Evolutionary conservation across 2,329 filamentous ascomycete genomes (phyloP).

Genomic region (Monilinia aucupariae): DNA sequence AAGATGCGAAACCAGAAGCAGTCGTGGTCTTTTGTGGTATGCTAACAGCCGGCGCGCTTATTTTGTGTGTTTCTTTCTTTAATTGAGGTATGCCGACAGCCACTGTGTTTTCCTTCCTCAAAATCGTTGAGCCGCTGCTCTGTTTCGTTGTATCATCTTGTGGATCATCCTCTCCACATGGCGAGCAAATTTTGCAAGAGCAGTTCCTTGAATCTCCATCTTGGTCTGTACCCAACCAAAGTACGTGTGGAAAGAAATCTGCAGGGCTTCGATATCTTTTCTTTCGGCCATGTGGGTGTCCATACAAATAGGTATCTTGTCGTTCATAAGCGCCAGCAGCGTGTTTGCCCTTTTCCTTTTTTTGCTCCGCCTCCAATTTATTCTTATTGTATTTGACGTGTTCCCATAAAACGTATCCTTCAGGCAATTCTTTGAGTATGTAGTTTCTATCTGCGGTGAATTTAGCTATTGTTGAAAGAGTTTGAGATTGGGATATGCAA

Average conservation of each 20-base stretch:
- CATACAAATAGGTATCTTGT: slow-evolving; percentile 56
- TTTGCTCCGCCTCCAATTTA: slow-evolving; percentile 38
- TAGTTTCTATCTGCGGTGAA: slow-evolving; percentile 37
- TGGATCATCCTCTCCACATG: slow-evolving; percentile 39
- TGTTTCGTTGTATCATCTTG: slow-evolving; percentile 36
- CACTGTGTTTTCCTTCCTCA: slow-evolving; percentile 20
- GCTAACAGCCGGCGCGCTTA: neutral
- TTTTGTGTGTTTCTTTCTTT: slow-evolving; percentile 21
- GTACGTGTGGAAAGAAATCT: slow-evolving; percentile 55
- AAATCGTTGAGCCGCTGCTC: slow-evolving; percentile 14
- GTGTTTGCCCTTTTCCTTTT: slow-evolving; percentile 39
- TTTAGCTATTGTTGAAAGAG: slow-evolving; percentile 17
- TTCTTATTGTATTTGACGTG: slow-evolving; percentile 48
- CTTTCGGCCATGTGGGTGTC: slow-evolving; percentile 50
- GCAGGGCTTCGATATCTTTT: slow-evolving; percentile 54
- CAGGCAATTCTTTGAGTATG: slow-evolving; percentile 49
- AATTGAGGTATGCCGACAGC: neutral
- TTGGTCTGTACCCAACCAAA: slow-evolving; percentile 51
- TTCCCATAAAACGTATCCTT: slow-evolving; percentile 53
- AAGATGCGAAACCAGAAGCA: neutral
- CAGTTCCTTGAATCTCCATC: slow-evolving; percentile 48
- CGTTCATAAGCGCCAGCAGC: slow-evolving; percentile 46
- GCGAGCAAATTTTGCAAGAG: slow-evolving; percentile 52
- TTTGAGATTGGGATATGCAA: neutral
- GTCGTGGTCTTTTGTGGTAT: slow-evolving; percentile 4